phyloP scores from a whole-genome alignment of 306 rosid species.

The Glycyrrhiza uralensis region DNA sequence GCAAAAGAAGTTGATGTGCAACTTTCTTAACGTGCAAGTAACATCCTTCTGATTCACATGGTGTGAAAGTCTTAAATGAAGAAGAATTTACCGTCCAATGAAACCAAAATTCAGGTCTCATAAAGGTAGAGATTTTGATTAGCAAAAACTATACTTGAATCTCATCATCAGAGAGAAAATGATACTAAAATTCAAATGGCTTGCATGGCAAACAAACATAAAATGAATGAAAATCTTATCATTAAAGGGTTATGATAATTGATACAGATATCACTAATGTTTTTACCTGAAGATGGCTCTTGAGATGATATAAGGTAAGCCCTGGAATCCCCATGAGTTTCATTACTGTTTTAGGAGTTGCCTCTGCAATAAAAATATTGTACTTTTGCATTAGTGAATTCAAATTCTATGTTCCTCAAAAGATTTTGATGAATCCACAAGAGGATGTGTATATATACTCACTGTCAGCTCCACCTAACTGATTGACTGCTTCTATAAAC shows the following conservation, averaged over 20 bases:
- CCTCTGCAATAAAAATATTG: conserved; percentile 61
- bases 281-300: conserved; percentile 96
- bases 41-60: background rate
- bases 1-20: background rate
- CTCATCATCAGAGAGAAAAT: background rate
- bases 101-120: background rate
- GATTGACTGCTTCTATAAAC: conserved; percentile 86
- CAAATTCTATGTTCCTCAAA: background rate
- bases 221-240: background rate
- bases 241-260: background rate
- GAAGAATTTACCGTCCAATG: background rate
- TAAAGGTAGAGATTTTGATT: background rate
- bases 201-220: background rate
- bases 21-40: background rate
- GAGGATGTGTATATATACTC: conserved; percentile 31
- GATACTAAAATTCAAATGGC: background rate
- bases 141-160: background rate
- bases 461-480: conserved; percentile 96
- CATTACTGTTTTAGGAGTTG: conserved; percentile 97
- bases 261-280: background rate
- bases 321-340: conserved; percentile 97
- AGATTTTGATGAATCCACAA: background rate
- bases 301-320: conserved; percentile 87
- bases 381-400: conserved; percentile 18
- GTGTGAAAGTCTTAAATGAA: background rate